phyloP scores from a whole-genome alignment of 805 yeast species.

The Myxozyma neglecta region DNA sequence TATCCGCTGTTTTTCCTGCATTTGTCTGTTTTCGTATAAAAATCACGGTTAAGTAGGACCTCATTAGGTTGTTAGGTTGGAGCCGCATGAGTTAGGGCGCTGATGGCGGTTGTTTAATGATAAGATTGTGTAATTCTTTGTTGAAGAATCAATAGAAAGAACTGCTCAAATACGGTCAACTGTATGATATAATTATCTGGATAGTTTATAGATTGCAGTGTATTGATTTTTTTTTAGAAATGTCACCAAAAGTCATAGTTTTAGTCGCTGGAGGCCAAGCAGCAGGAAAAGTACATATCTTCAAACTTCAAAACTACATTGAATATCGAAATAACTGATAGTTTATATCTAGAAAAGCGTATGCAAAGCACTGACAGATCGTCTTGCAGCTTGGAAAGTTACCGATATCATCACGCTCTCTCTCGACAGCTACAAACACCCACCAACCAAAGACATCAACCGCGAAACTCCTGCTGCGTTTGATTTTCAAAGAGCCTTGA shows the following conservation, averaged over 20 bases:
- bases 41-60: no score
- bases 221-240: background rate
- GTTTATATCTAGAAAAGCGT: constrained; percentile 14
- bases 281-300: constrained; percentile 19
- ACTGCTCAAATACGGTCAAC: no score
- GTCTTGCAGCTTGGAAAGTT: constrained; percentile 19
- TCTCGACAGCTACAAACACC: constrained; percentile 5
- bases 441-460: background rate
- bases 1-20: background rate
- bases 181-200: no score
- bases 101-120: no score
- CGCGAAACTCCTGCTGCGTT: constrained; percentile 26
- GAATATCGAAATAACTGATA: background rate
- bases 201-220: no score
- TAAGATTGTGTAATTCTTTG: no score
- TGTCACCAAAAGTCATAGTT: constrained; percentile 24
- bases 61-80: no score
- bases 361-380: constrained; percentile 17
- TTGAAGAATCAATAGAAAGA: no score
- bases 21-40: background rate
- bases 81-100: no score
- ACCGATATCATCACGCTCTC: constrained; percentile 9
- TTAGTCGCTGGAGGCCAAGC: constrained; percentile 30
- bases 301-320: background rate
- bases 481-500: constrained; percentile 11